phyloP scores from a whole-genome alignment of 208 protist genomes.

The Acanthamoeba quina region DNA sequence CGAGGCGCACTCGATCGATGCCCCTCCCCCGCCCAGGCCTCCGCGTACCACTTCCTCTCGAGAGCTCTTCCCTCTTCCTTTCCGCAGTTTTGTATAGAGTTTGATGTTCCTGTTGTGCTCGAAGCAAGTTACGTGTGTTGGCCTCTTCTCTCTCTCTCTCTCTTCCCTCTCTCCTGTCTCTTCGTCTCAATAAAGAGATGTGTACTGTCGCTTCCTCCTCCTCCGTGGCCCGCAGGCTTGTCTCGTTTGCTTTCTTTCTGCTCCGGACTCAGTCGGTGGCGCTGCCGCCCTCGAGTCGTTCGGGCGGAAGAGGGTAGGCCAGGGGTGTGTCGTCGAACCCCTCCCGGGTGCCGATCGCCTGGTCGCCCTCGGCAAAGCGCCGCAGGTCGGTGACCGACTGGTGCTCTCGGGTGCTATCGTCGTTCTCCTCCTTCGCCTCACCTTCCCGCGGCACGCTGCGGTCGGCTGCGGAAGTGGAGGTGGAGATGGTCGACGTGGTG shows the following conservation, averaged over 20 bases:
- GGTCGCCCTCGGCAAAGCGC: slow-evolving; percentile 26
- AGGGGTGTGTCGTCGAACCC: slow-evolving; percentile 38
- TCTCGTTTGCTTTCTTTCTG: background rate
- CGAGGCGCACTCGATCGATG: background rate
- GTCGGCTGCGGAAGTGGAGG: background rate
- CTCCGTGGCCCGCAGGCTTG: background rate
- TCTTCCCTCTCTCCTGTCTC: background rate
- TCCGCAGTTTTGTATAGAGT: no score
- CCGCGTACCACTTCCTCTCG: no score
- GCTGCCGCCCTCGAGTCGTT: slow-evolving; percentile 42
- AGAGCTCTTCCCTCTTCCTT: no score
- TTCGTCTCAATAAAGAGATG: background rate
- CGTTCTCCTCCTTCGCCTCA: background rate
- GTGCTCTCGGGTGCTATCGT: background rate
- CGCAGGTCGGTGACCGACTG: slow-evolving; percentile 10
- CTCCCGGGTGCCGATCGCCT: slow-evolving; percentile 3
- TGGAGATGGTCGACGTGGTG: background rate
- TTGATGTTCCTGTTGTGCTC: no score
- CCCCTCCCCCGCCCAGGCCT: background rate
- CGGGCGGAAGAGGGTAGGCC: slow-evolving; percentile 18
- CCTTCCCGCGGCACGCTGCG: background rate
- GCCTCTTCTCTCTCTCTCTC: background rate
- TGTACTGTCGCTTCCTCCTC: background rate
- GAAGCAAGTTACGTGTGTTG: no score
- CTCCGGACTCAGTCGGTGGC: background rate